Percentiles rank a stretch among this genome's conserved stretches.
Conservation (phyloP, 2,329 filamentous ascomycete species). For the Paecilomyces sp. region DNA sequence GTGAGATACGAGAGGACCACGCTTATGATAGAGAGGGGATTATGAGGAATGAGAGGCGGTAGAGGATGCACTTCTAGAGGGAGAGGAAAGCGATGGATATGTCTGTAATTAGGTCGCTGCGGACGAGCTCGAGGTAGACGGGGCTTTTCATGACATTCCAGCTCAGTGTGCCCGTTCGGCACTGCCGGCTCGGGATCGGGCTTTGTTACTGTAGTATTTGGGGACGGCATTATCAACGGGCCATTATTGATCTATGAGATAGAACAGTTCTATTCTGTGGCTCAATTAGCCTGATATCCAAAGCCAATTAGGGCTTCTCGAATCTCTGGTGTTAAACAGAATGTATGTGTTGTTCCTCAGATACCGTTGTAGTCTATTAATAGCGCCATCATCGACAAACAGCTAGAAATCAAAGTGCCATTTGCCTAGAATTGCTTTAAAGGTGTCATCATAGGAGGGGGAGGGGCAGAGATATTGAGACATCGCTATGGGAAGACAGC, state of each 20-base stretch:
- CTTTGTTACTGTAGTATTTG: conserved; percentile 11
- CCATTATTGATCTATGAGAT: conserved; percentile 14
- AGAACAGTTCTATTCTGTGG: not conserved
- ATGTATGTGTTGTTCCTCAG: conserved; percentile 54
- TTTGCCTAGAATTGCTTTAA: conserved; percentile 37
- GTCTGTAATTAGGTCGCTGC: conserved; percentile 52
- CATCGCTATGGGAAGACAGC: conserved; percentile 1
- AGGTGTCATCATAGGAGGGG: conserved; percentile 40
- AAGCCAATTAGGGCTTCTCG: not conserved
- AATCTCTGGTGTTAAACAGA: not conserved
- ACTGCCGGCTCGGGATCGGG: conserved; percentile 9
- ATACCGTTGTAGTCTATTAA: conserved; percentile 97
- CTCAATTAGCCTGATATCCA: not conserved
- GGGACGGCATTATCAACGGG: conserved; percentile 21
- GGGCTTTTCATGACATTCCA: conserved; percentile 9
- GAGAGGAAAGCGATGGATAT: conserved; percentile 74
- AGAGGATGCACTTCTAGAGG: conserved; percentile 78
- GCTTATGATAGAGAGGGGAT: conserved; percentile 80
- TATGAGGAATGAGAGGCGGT: conserved; percentile 82
- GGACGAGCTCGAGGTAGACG: conserved; percentile 20
- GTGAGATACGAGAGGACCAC: conserved; percentile 70
- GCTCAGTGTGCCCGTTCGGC: conserved; percentile 8
- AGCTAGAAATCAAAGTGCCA: conserved; percentile 46
- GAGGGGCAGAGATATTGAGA: conserved; percentile 10
- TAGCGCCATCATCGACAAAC: conserved; percentile 46